Conservation (phyloP, 306 rosid species). For the Malus orientalis region DNA sequence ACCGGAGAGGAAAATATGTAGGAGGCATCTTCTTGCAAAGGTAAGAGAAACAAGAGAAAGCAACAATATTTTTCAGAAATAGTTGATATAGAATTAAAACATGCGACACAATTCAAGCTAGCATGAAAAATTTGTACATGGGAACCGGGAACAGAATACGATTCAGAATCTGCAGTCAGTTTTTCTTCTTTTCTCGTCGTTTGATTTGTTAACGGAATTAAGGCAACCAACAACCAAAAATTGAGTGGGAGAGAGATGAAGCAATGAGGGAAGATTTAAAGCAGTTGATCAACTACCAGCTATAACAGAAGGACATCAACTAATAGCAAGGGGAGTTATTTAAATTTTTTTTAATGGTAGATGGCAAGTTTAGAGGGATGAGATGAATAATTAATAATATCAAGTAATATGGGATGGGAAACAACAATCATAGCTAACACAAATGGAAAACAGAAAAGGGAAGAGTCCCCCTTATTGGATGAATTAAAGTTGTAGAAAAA, state of each 20-base stretch:
- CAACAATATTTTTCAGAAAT: too few species aligned
- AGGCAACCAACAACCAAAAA: too few species aligned
- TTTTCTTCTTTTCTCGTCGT: too few species aligned
- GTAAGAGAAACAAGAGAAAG: background rate
- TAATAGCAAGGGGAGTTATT: slow-evolving; percentile 7
- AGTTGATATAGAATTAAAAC: too few species aligned
- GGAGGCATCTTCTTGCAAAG: slow-evolving; percentile 51
- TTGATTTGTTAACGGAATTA: too few species aligned
- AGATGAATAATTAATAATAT: slow-evolving; percentile 21
- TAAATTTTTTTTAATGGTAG: background rate
- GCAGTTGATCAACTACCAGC: slow-evolving; percentile 14
- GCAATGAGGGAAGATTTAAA: background rate
- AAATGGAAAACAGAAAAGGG: slow-evolving; percentile 42
- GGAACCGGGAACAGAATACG: too few species aligned
- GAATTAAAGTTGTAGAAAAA: slow-evolving; percentile 19
- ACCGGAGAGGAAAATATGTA: slow-evolving; percentile 80
- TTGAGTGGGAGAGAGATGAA: background rate
- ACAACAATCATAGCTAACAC: slow-evolving; percentile 62
- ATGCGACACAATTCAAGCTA: too few species aligned
- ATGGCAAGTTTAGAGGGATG: too few species aligned
- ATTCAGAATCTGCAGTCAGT: too few species aligned
- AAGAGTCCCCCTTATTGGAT: slow-evolving; percentile 16
- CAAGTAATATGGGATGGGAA: slow-evolving; percentile 39
- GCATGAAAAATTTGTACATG: too few species aligned
- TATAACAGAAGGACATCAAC: background rate